A percentile compares a stretch with the other conserved stretches of the same genome.
phyloP scores from a whole-genome alignment of 306 rosid species.

The Begonia masoniana region DNA sequence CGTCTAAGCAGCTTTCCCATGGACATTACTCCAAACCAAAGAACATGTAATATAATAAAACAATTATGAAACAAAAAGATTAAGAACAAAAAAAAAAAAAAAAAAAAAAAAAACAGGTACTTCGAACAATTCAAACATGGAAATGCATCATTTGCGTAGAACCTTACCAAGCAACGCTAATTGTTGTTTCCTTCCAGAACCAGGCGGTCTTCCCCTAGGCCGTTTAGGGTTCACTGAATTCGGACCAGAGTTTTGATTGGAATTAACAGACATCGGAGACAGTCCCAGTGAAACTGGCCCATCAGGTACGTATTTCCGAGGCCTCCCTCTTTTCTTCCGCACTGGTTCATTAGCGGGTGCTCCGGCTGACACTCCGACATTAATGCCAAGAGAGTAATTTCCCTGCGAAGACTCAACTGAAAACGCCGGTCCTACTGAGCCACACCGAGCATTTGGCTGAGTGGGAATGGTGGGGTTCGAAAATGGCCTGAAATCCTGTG shows the following conservation, averaged over 20 bases:
- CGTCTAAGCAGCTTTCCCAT: too few relatives aligned
- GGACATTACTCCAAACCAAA: background rate
- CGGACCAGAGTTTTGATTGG: conserved; percentile 36
- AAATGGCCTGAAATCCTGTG: conserved; percentile 60
- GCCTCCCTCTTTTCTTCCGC: conserved; percentile 92
- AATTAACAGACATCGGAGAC: conserved; percentile 46
- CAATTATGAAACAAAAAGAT: background rate
- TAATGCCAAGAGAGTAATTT: conserved; percentile 39
- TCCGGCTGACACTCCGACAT: conserved; percentile 32
- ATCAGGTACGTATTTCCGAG: conserved; percentile 79
- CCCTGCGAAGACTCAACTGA: conserved; percentile 34
- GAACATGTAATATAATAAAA: background rate
- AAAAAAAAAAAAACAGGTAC: conserved; percentile 1
- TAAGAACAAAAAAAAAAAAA: too few relatives aligned
- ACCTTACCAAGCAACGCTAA: conserved; percentile 52
- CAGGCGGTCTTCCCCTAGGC: conserved; percentile 73
- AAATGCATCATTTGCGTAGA: background rate
- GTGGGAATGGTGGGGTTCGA: conserved; percentile 36
- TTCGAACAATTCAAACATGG: too few relatives aligned
- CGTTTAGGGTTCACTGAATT: conserved; percentile 33
- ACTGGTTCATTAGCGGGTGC: conserved; percentile 42
- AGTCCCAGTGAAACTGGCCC: conserved; percentile 62
- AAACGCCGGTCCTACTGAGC: conserved; percentile 46
- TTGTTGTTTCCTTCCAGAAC: conserved; percentile 86
- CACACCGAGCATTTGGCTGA: conserved; percentile 44